Conservation (phyloP, 352 stramenopile genomes). For the Phytophthora hybrid region DNA sequence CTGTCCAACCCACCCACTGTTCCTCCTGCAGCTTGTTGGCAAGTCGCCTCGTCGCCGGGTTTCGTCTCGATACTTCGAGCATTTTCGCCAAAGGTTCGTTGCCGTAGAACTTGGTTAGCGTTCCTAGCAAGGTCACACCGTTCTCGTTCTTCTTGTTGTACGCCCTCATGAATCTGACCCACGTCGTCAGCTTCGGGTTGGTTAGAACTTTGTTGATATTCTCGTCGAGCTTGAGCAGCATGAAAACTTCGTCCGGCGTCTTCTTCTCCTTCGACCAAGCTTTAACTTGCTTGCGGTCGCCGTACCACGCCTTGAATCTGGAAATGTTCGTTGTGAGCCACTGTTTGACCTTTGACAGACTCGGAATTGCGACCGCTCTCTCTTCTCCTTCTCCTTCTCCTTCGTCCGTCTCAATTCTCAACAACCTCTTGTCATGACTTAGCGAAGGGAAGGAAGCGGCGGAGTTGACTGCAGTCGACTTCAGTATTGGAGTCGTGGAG, state of each 20-base stretch:
- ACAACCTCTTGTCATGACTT: slow-evolving; percentile 6
- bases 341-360: background rate
- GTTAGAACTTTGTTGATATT: background rate
- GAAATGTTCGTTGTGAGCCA: slow-evolving; percentile 2
- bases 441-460: background rate
- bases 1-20: background rate
- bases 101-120: slow-evolving; percentile 3
- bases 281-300: background rate
- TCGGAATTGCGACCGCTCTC: background rate
- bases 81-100: slow-evolving; percentile 1
- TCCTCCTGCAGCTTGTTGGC: background rate
- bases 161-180: slow-evolving; percentile 10
- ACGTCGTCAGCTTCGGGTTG: slow-evolving; percentile 1
- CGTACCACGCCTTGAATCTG: slow-evolving; percentile 11
- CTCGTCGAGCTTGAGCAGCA: slow-evolving; percentile 13
- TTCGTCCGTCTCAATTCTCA: background rate
- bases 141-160: slow-evolving; percentile 12
- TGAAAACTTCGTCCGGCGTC: slow-evolving; percentile 6
- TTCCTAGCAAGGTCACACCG: background rate
- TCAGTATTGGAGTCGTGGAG: background rate
- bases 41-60: background rate
- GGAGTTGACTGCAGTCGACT: background rate
- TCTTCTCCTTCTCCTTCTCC: background rate
- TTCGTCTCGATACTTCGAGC: background rate
- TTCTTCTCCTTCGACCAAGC: slow-evolving; percentile 15